phyloP scores from a whole-genome alignment of 2,329 filamentous ascomycete genomes.

The Cephalotrichum gorgonifer region DNA sequence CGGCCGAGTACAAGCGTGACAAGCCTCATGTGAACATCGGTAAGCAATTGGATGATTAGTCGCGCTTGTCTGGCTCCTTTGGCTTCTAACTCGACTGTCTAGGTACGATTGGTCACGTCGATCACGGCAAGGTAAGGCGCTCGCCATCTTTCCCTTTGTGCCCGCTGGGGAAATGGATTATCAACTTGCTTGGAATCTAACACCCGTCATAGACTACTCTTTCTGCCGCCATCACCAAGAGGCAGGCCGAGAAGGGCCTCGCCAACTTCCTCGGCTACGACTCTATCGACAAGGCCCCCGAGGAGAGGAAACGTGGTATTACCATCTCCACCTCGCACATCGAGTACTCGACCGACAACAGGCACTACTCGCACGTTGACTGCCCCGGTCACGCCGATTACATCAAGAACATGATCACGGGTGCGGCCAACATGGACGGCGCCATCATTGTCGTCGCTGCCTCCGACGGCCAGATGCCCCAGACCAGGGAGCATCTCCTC shows the following conservation, averaged over 20 bases:
- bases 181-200: not conserved
- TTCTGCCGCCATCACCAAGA: slow-evolving; percentile 97
- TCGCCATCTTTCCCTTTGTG: not conserved
- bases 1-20: slow-evolving; percentile 67
- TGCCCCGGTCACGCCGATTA: slow-evolving; percentile 99
- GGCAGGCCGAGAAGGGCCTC: slow-evolving; percentile 87
- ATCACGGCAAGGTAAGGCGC: slow-evolving; percentile 83
- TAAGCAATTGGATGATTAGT: slow-evolving; percentile 22
- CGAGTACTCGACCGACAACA: slow-evolving; percentile 87
- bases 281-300: slow-evolving; percentile 96
- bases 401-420: slow-evolving; percentile 99
- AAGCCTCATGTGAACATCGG: slow-evolving; percentile 99
- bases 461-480: slow-evolving; percentile 98
- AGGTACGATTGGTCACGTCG: slow-evolving; percentile 98
- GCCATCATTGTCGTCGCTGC: slow-evolving; percentile 98
- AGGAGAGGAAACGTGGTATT: slow-evolving; percentile 99
- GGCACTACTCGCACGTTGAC: slow-evolving; percentile 99
- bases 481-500: slow-evolving; percentile 96
- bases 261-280: slow-evolving; percentile 96
- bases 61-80: not conserved
- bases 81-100: slow-evolving; percentile 10
- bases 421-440: slow-evolving; percentile 98
- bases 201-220: slow-evolving; percentile 66
- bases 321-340: slow-evolving; percentile 98
- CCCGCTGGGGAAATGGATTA: not conserved